Evolutionary conservation across 768 basidiomycete species (phyloP).

Genomic region (Hypholoma fasciculare): DNA sequence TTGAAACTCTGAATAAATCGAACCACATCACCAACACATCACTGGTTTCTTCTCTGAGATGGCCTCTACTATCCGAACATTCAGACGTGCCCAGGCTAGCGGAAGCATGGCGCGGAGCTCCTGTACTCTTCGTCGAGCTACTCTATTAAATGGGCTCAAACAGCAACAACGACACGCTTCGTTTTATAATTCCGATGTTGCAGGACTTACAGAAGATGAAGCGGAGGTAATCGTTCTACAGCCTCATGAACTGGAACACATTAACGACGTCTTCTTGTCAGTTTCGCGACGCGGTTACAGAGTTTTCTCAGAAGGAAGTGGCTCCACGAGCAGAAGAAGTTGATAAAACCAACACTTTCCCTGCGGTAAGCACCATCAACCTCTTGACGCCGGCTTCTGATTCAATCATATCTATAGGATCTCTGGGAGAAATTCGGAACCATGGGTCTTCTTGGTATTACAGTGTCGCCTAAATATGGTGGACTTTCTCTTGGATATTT

Average conservation of each 20-base stretch:
- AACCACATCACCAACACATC: too few species aligned
- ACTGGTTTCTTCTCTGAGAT: background rate
- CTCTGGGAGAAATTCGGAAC: constrained; percentile 87
- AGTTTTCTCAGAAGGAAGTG: constrained; percentile 83
- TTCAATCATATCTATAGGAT: constrained; percentile 45
- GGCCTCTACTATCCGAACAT: constrained; percentile 3
- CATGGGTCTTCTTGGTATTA: constrained; percentile 92
- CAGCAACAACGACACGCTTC: constrained; percentile 39
- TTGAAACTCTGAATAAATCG: too few species aligned
- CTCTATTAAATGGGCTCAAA: background rate
- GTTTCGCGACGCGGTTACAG: constrained; percentile 79
- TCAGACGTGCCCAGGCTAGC: background rate
- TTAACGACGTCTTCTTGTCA: constrained; percentile 27
- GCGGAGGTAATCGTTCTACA: constrained; percentile 54
- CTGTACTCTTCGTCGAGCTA: background rate
- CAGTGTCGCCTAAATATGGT: constrained; percentile 78
- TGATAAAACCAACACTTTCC: constrained; percentile 83
- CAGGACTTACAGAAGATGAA: constrained; percentile 80
- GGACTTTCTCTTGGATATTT: constrained; percentile 85
- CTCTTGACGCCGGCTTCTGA: constrained; percentile 2
- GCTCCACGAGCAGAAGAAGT: constrained; percentile 85
- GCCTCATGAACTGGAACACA: background rate
- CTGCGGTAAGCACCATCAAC: constrained; percentile 47
- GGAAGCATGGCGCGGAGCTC: background rate
- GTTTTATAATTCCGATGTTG: constrained; percentile 70